phyloP scores from a whole-genome alignment of 768 basidiomycete species.

The Lyophyllum atratum region DNA sequence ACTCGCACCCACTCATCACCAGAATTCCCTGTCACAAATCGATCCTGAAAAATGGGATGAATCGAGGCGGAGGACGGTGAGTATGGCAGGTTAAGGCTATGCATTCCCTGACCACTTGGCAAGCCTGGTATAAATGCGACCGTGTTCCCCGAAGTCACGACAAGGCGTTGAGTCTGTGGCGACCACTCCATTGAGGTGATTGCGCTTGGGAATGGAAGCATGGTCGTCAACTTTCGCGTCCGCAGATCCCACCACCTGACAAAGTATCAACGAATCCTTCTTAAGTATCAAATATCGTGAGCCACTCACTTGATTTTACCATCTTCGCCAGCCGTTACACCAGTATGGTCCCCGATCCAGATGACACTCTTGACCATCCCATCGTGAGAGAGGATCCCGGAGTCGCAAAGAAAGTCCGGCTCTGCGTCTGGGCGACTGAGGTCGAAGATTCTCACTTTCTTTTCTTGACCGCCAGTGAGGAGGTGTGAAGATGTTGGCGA shows the following conservation, averaged over 20 bases:
- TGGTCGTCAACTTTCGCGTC: slow-evolving; percentile 70
- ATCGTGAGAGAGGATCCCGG: slow-evolving; percentile 70
- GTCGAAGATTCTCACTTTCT: slow-evolving; percentile 96
- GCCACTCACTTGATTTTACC: slow-evolving; percentile 77
- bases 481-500: slow-evolving; percentile 70
- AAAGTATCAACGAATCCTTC: slow-evolving; percentile 16
- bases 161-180: slow-evolving; percentile 74
- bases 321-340: slow-evolving; percentile 92
- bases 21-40: slow-evolving; percentile 89
- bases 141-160: slow-evolving; percentile 89
- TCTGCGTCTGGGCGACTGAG: slow-evolving; percentile 84
- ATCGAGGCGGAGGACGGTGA: slow-evolving; percentile 93
- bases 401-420: slow-evolving; percentile 74
- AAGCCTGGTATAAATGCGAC: slow-evolving; percentile 88
- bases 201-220: slow-evolving; percentile 71
- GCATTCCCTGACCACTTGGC: slow-evolving; percentile 64
- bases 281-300: not conserved
- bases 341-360: slow-evolving; percentile 87
- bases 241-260: slow-evolving; percentile 96
- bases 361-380: slow-evolving; percentile 92
- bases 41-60: slow-evolving; percentile 84
- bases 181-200: slow-evolving; percentile 97
- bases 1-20: slow-evolving; percentile 97
- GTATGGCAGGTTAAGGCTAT: slow-evolving; percentile 80
- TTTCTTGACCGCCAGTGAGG: slow-evolving; percentile 94